Percentiles rank a stretch among this genome's conserved stretches.
Evolutionary conservation across 306 rosid genomes (phyloP).

Genomic region (Begonia peltatifolia): DNA sequence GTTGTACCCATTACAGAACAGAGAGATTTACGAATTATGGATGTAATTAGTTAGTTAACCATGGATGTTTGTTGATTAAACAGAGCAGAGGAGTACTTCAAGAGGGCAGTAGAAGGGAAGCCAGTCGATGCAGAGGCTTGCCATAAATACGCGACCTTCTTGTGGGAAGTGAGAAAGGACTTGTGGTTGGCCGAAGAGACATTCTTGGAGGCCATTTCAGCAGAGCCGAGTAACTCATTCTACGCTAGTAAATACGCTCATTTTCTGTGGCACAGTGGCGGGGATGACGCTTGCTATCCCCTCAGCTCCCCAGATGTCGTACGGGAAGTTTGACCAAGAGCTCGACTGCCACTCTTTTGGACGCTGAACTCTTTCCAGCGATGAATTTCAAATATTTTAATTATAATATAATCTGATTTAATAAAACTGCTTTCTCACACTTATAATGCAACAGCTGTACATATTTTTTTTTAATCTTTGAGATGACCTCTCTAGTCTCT

Average conservation of each 20-base stretch:
- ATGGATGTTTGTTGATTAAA: slow-evolving; percentile 3
- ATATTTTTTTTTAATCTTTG: too few relatives aligned
- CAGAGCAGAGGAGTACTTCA: slow-evolving; percentile 91
- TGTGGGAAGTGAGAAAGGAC: slow-evolving; percentile 64
- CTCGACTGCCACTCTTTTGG: too few relatives aligned
- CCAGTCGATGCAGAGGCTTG: slow-evolving; percentile 75
- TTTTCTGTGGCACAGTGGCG: slow-evolving; percentile 93
- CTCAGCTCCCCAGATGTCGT: slow-evolving; percentile 30
- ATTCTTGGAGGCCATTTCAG: slow-evolving; percentile 62
- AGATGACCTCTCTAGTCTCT: too few relatives aligned
- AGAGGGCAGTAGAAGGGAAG: slow-evolving; percentile 42
- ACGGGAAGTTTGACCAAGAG: slow-evolving; percentile 16
- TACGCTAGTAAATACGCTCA: slow-evolving; percentile 82
- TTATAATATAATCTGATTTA: too few relatives aligned
- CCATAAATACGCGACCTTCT: slow-evolving; percentile 63
- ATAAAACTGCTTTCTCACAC: too few relatives aligned
- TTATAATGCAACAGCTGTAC: too few relatives aligned
- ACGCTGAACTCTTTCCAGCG: too few relatives aligned
- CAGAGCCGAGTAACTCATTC: slow-evolving; percentile 56
- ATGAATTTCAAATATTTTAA: too few relatives aligned
- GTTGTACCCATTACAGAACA: too few relatives aligned
- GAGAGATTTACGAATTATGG: neutral
- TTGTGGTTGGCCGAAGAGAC: slow-evolving; percentile 92
- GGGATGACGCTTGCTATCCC: slow-evolving; percentile 85
- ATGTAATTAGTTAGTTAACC: neutral